A percentile compares a stretch with the other conserved stretches of the same genome.
phyloP scores from a whole-genome alignment of 192 early-diverging fungal genomes.

The Umbelopsis ramanniana region DNA sequence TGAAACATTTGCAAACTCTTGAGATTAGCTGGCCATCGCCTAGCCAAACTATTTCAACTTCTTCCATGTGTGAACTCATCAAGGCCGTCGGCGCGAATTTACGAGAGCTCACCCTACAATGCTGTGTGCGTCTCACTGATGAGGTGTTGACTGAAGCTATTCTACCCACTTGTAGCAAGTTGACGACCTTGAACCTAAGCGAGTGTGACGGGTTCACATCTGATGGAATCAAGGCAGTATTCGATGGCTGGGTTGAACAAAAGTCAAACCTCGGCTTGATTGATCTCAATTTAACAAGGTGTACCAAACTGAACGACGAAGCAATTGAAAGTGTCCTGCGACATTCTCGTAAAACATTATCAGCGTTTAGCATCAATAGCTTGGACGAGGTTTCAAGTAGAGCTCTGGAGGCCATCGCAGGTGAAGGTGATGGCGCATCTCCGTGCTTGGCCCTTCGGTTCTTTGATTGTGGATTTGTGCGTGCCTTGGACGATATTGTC shows the following conservation, averaged over 20 bases:
- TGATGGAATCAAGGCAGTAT: conserved; percentile 54
- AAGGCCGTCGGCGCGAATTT: conserved; percentile 49
- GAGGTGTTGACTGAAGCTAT: conserved; percentile 58
- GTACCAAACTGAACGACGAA: conserved; percentile 67
- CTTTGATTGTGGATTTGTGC: conserved; percentile 79
- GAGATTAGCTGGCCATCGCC: conserved; percentile 27
- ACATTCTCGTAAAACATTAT: conserved; percentile 63
- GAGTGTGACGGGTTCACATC: conserved; percentile 67
- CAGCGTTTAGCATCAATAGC: conserved; percentile 67
- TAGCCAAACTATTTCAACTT: conserved; percentile 44
- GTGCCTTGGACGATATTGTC: conserved; percentile 71
- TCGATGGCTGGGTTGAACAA: conserved; percentile 41
- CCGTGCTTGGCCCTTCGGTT: conserved; percentile 52
- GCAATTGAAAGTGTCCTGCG: conserved; percentile 58
- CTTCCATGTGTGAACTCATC: conserved; percentile 49
- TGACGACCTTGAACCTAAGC: conserved; percentile 65
- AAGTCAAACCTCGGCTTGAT: conserved; percentile 45
- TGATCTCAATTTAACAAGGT: conserved; percentile 63
- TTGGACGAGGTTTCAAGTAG: conserved; percentile 66
- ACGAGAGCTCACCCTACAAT: conserved; percentile 54
- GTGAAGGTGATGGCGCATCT: conserved; percentile 8
- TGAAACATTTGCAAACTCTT: conserved; percentile 50
- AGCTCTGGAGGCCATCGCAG: conserved; percentile 57
- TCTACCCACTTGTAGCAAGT: conserved; percentile 54
- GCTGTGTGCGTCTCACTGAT: conserved; percentile 55